Evolutionary conservation across 2,329 filamentous ascomycete species (phyloP), one percentile per base, ranked within the genome.

Genomic region (Apiospora phragmitis): DNA sequence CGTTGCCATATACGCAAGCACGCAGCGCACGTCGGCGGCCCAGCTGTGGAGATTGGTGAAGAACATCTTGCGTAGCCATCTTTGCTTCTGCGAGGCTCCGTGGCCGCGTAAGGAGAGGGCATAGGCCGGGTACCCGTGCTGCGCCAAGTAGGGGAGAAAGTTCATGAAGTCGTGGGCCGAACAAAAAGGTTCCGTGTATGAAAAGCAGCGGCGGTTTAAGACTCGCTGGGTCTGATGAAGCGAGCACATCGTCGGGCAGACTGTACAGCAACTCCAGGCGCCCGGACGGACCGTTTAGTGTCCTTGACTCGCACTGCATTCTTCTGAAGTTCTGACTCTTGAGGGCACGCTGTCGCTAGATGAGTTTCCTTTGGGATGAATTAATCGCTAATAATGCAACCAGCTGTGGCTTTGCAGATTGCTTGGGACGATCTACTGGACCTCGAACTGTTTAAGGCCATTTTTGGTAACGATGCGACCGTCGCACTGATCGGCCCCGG

Each of bases 71-170:
- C 42, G 21, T 2, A 71, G 18, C 43, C 55, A 65, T 26, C 51
- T 26, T 47, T 71, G 68, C 18, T 35, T 24, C 7, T 45, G 47
- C 9, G 71, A 72, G 8, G 11, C 49, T 35, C 71, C 71, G n/a
- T 72, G 71, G 11, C 70, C 71, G 24, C 71, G 71, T 18, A 71
- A 18, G 18, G 70, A 71, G 3, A 72, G 55, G 1, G 70, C 70
- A 66, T 72, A 72, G 11, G 71, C 70, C 18, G 70, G 70, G 24
- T 67, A 70, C 4, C 71, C 71, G 42, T 66, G 71, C 5, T 42
- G 29, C 21, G 71, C 71, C 45, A 72, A 26, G 55, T 71, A 71
- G 21, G 71, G 70, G 11, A 72, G 70, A 35, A 72, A 70, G 38
- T 68, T 67, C 24, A 24, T 29, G 70, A 49, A 72, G 49, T 47